Conservation (phyloP, 2,329 filamentous ascomycete genomes). For the Exophiala mesophila region DNA sequence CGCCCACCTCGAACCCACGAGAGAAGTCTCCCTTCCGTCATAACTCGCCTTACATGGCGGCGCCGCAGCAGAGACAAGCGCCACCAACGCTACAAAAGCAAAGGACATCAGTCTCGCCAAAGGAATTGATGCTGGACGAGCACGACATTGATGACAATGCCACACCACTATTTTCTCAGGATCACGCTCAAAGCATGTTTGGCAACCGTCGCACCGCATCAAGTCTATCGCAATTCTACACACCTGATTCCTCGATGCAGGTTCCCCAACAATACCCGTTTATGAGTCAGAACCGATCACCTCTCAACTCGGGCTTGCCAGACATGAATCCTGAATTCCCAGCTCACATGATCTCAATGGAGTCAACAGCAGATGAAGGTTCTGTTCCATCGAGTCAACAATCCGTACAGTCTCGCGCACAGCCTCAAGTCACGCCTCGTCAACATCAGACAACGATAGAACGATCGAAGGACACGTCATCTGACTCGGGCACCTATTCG, state of each 20-base stretch:
- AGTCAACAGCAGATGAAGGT: constrained; percentile 54
- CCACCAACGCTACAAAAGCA: constrained; percentile 42
- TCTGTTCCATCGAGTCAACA: constrained; percentile 25
- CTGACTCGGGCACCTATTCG: constrained; percentile 85
- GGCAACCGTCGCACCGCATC: constrained; percentile 39
- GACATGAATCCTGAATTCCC: constrained; percentile 54
- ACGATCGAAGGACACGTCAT: constrained; percentile 60
- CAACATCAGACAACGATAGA: constrained; percentile 40
- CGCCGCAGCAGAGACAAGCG: constrained; percentile 36
- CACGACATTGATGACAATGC: constrained; percentile 66
- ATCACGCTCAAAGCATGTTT: constrained; percentile 48
- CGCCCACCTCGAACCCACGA: constrained; percentile 51
- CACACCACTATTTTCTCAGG: constrained; percentile 65
- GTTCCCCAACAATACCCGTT: constrained; percentile 27
- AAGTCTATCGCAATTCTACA: constrained; percentile 32
- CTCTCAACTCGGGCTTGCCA: constrained; percentile 31
- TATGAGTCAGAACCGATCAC: constrained; percentile 26
- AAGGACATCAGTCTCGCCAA: constrained; percentile 85
- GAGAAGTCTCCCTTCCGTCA: constrained; percentile 78
- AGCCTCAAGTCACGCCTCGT: constrained; percentile 21
- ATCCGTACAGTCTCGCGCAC: constrained; percentile 30
- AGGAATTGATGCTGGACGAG: constrained; percentile 84
- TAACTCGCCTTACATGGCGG: constrained; percentile 55
- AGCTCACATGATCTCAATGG: constrained; percentile 56
- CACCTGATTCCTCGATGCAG: constrained; percentile 25